A percentile compares a stretch with the other conserved stretches of the same genome.
These are phyloP conservation scores for Jacaranda copaia DNA, from an alignment of 257 asterid genomes.

Conservation along the genomic window DNA sequence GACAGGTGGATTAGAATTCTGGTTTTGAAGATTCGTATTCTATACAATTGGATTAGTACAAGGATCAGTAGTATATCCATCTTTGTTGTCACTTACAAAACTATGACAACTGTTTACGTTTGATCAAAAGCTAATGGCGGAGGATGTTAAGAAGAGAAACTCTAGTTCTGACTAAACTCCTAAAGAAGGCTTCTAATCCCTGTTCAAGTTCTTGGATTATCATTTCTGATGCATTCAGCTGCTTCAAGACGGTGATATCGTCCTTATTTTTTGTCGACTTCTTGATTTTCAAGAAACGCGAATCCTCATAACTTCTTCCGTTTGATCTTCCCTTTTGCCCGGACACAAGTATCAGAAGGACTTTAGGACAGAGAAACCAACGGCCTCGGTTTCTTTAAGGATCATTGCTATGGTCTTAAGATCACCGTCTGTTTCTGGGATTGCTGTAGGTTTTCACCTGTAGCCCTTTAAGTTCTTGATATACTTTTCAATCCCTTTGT, in stretches of 20 bases:
- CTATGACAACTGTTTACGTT: not conserved
- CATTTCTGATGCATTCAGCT: constrained; percentile 31
- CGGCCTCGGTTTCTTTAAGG: constrained; percentile 29
- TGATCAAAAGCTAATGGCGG: not conserved
- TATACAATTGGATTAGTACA: not conserved
- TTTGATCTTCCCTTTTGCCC: constrained; percentile 27
- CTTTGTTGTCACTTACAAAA: constrained; percentile 8
- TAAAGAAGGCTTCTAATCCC: constrained; percentile 34
- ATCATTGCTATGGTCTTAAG: not conserved
- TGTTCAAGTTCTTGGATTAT: constrained; percentile 35
- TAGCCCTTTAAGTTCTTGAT: constrained; percentile 34
- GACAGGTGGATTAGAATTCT: too few species aligned
- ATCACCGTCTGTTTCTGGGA: constrained; percentile 8
- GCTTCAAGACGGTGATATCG: constrained; percentile 3
- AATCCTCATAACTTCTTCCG: constrained; percentile 19
- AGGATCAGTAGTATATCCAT: too few species aligned
- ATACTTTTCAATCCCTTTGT: constrained; percentile 32
- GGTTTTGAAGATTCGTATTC: not conserved
- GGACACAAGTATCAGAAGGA: constrained; percentile 35
- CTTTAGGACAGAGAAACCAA: constrained; percentile 23
- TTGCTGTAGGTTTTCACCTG: constrained; percentile 1
- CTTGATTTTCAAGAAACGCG: constrained; percentile 14
- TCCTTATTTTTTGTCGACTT: constrained; percentile 8
- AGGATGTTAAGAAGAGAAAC: constrained; percentile 43
- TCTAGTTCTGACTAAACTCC: constrained; percentile 41